Conservation (phyloP, 257 asterid species). For the Henckelia pumila region DNA sequence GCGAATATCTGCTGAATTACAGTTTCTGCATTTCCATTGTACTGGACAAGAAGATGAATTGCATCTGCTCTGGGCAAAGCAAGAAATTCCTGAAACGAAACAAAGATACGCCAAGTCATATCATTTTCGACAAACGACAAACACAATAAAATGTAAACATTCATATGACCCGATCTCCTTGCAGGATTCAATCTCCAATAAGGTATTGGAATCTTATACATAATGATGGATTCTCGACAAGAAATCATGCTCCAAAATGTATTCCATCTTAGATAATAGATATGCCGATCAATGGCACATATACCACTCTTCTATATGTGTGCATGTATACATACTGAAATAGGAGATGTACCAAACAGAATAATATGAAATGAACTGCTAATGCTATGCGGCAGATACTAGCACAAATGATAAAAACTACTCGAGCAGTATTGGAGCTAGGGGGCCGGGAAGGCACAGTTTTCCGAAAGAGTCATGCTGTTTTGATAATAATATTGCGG, state of each 20-base stretch:
- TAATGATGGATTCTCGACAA: background rate
- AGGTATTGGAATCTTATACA: background rate
- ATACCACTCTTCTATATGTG: background rate
- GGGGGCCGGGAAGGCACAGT: background rate
- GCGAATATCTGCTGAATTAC: constrained; percentile 90
- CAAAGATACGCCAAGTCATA: no score
- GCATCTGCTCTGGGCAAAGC: constrained; percentile 98
- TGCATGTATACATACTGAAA: background rate
- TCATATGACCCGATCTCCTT: background rate
- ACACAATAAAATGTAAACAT: no score
- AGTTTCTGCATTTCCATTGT: constrained; percentile 86
- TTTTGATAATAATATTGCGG: background rate
- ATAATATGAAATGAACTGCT: background rate
- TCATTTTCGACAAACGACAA: no score
- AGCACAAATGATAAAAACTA: background rate
- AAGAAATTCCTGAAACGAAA: constrained; percentile 78
- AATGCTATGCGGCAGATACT: background rate
- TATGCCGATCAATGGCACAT: background rate
- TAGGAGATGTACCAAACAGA: background rate
- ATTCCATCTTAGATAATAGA: background rate
- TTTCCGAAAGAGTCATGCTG: background rate
- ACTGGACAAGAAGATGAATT: constrained; percentile 90
- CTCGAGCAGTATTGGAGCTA: background rate
- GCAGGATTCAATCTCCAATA: background rate
- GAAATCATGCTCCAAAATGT: background rate